These are phyloP conservation scores for Trichophaea hybrida DNA, from an alignment of 2,329 filamentous ascomycete genomes.

Conservation along the genomic window DNA sequence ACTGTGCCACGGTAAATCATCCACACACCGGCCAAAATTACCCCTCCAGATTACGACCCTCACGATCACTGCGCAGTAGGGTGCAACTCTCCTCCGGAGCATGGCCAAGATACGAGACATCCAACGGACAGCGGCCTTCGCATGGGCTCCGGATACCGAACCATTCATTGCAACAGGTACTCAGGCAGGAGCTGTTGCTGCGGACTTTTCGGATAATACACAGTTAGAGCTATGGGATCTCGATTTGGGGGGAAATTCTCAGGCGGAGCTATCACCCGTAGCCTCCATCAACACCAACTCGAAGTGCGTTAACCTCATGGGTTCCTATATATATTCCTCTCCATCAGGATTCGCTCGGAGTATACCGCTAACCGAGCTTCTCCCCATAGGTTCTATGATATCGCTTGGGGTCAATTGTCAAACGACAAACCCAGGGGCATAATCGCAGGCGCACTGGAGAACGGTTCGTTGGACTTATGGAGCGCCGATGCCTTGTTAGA, in stretches of 20 bases:
- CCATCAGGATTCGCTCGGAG: neutral
- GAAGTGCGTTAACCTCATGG: constrained; percentile 43
- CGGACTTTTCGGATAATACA: constrained; percentile 94
- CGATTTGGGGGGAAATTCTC: constrained; percentile 54
- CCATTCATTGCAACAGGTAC: constrained; percentile 88
- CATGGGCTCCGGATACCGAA: constrained; percentile 74
- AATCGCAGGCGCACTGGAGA: constrained; percentile 89
- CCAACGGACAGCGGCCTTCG: constrained; percentile 88
- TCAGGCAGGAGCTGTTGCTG: constrained; percentile 84
- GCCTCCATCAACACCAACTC: constrained; percentile 77
- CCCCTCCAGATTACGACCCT: neutral
- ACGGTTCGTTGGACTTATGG: constrained; percentile 85
- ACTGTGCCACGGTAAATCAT: neutral
- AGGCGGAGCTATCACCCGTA: constrained; percentile 73
- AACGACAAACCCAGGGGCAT: constrained; percentile 69
- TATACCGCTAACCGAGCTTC: constrained; percentile 1
- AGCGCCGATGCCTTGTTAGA: constrained; percentile 58
- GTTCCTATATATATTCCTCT: neutral
- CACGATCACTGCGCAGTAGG: neutral
- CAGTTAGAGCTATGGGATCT: constrained; percentile 95
- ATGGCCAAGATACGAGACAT: constrained; percentile 98
- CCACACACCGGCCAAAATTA: neutral
- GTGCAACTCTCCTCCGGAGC: neutral
- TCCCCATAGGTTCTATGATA: constrained; percentile 70
- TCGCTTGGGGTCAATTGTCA: constrained; percentile 79